Evolutionary conservation across 2,329 filamentous ascomycete species (phyloP).

Genomic region (Xylaria multiplex): DNA sequence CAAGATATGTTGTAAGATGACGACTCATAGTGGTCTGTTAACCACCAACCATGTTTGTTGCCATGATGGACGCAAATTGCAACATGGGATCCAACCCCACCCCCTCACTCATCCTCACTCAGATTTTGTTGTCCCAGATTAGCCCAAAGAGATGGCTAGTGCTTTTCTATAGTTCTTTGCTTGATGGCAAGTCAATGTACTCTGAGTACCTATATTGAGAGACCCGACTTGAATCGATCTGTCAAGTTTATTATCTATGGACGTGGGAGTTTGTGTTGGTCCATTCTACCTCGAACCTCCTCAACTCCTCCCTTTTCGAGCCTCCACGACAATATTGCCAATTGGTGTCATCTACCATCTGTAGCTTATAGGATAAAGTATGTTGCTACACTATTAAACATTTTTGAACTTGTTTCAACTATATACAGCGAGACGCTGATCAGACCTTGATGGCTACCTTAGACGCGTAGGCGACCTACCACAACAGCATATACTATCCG

Average conservation of each 20-base stretch:
- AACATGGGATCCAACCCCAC: conserved; percentile 12
- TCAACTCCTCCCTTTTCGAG: neutral
- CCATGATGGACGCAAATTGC: conserved; percentile 22
- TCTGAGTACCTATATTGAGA: neutral
- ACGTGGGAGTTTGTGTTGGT: too few relatives aligned
- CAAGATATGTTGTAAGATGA: neutral
- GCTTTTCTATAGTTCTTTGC: neutral
- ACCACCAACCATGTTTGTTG: conserved; percentile 24
- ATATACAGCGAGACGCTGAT: conserved; percentile 4
- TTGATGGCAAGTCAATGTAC: neutral
- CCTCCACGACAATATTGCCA: conserved; percentile 1
- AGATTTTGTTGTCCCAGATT: neutral
- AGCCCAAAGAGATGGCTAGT: neutral
- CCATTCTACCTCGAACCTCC: neutral
- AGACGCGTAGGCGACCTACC: neutral
- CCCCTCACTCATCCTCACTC: neutral
- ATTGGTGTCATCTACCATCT: neutral
- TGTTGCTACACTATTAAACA: neutral
- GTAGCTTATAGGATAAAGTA: neutral
- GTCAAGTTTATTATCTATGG: neutral
- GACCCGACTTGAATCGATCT: neutral
- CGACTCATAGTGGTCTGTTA: neutral
- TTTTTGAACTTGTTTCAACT: conserved; percentile 6
- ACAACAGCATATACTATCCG: neutral
- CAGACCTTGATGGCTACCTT: neutral